phyloP scores from a whole-genome alignment of 1,284 basidiomycete genomes.

The Fomes fomentarius region DNA sequence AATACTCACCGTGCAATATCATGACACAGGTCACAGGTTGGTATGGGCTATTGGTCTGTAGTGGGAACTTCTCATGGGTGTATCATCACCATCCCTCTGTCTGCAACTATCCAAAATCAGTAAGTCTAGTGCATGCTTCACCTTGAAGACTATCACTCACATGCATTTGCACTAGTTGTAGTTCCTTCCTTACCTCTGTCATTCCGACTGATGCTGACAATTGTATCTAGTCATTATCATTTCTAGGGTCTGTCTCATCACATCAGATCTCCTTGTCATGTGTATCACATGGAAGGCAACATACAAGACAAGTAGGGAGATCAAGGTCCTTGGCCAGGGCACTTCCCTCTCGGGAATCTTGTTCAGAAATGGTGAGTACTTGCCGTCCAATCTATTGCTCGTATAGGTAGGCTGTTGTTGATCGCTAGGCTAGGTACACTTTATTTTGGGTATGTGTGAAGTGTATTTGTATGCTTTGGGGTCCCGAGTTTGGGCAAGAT shows the following conservation, averaged over 20 bases:
- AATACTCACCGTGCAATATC: background rate
- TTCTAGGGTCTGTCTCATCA: background rate
- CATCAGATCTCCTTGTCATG: slow-evolving; percentile 1
- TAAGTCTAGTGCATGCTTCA: too few relatives aligned
- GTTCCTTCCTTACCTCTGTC: background rate
- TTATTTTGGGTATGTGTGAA: too few relatives aligned
- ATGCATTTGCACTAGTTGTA: background rate
- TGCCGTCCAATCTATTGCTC: background rate
- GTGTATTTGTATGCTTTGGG: background rate
- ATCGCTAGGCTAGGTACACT: slow-evolving; percentile 1
- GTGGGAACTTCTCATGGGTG: too few relatives aligned
- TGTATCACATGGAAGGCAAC: slow-evolving; percentile 2
- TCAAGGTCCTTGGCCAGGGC: background rate
- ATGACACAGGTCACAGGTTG: background rate
- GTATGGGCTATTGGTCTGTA: background rate
- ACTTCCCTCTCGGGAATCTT: slow-evolving; percentile 1
- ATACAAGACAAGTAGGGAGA: background rate
- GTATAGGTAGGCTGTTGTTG: background rate
- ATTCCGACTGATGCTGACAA: background rate
- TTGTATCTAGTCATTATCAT: background rate
- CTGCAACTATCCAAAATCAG: too few relatives aligned
- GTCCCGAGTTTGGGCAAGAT: background rate
- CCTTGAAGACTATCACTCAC: background rate
- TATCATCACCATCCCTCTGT: too few relatives aligned
- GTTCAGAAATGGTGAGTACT: slow-evolving; percentile 4